Conservation (phyloP, 1,284 basidiomycete genomes). For the Ustilago cynodontis region DNA sequence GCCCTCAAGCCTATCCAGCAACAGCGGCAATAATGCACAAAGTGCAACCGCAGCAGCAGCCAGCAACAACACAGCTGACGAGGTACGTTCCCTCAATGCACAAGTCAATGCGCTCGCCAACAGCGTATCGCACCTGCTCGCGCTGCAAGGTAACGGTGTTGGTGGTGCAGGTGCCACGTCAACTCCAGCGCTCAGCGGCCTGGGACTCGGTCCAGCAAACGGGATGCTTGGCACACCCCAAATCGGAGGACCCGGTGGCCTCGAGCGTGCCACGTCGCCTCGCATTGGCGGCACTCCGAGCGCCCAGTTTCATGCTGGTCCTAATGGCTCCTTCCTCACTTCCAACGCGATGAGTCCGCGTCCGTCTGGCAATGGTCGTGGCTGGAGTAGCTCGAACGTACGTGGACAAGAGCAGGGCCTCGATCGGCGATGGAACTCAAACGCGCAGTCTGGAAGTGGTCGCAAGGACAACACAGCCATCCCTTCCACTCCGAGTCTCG, state of each 20-base stretch:
- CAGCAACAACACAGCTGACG: slow-evolving; percentile 33
- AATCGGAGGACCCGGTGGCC: slow-evolving; percentile 25
- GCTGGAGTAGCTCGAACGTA: slow-evolving; percentile 27
- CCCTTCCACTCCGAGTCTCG: slow-evolving; percentile 26
- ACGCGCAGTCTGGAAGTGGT: slow-evolving; percentile 14
- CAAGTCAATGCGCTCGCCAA: slow-evolving; percentile 55
- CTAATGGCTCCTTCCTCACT: slow-evolving; percentile 20
- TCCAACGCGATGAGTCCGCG: slow-evolving; percentile 41
- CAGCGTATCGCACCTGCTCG: slow-evolving; percentile 59
- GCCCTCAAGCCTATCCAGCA: slow-evolving; percentile 34
- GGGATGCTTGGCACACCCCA: slow-evolving; percentile 44
- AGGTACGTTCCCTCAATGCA: slow-evolving; percentile 54
- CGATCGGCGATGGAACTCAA: slow-evolving; percentile 39
- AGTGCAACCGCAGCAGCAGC: not conserved
- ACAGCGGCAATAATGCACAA: slow-evolving; percentile 20
- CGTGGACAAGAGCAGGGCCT: slow-evolving; percentile 19
- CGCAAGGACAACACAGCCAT: slow-evolving; percentile 21
- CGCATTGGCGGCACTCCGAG: slow-evolving; percentile 24
- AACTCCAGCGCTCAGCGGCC: slow-evolving; percentile 25
- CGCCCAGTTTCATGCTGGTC: slow-evolving; percentile 22
- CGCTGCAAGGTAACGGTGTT: slow-evolving; percentile 33
- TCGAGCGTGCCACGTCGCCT: slow-evolving; percentile 46
- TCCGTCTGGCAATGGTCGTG: slow-evolving; percentile 36
- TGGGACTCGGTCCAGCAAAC: slow-evolving; percentile 32
- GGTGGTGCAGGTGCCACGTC: slow-evolving; percentile 4